Evolutionary conservation across 805 yeast species (phyloP), one percentile per base, ranked within the genome.

Genomic region (Henningerozyma blattae): DNA sequence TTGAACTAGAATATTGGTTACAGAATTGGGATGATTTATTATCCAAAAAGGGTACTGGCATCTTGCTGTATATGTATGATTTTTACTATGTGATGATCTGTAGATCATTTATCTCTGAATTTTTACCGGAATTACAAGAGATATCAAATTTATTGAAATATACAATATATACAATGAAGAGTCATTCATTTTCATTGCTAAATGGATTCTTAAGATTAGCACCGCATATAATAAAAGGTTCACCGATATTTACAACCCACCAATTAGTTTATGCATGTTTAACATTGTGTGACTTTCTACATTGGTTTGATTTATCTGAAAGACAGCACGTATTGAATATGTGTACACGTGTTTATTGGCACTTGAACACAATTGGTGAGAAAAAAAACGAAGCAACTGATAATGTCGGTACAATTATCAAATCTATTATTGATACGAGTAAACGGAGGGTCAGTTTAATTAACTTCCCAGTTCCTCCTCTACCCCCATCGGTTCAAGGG

Each of bases 311-410:
- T 22, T 46, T 50, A 5, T 48, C 57, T n/a, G 65, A 66, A 36
- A 62, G 60, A 34, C 61, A 61, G 16, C 58, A 53, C 37, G 48
- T 70, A 2, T 43, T 73, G 29, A 68, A 58, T 39, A 46, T 70
- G 9, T 70, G 75, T 29, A 64, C 77, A 0, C 61, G 61, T 35
- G 64, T 70, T 7, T 74, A 72, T 40, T 74, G 78, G 78, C 74
- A 70, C 41, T 50, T 74, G 39, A 71, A 68, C 38, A 64, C 70
- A 19, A 65, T 70, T 39, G 78, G 78, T 2, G 75, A 70, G 37
- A 64, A 64, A 36, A 61, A 63, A 44, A 72, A 70, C 41, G 78
- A 72, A 46, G 75, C 75, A 3, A 72, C 77, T 0, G 75, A 69
- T 36, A 70, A 75, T 4, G 73, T 74, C 26, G 77, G 77, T 2